Conservation (phyloP, 352 stramenopile genomes). For the Globisporangium heterothallicum region DNA sequence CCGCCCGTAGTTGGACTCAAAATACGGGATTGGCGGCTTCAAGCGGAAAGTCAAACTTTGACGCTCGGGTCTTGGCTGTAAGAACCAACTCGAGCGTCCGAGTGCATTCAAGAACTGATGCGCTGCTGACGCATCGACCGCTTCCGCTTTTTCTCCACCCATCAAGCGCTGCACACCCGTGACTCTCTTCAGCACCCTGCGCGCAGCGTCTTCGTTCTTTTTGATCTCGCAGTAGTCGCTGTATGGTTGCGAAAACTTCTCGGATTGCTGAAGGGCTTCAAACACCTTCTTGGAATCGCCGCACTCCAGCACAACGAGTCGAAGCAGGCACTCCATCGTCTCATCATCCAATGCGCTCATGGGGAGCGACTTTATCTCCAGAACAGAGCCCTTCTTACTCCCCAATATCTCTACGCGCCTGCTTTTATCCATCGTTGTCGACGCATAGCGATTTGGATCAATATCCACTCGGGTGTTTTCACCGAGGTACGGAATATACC, state of each 20-base stretch:
- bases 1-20: constrained; percentile 48
- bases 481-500: constrained; percentile 87
- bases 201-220: constrained; percentile 24
- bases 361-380: constrained; percentile 29
- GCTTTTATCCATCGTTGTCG: constrained; percentile 57
- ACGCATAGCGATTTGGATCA: constrained; percentile 52
- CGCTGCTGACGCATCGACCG: neutral
- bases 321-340: constrained; percentile 52
- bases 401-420: constrained; percentile 37
- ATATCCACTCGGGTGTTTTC: constrained; percentile 54
- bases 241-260: constrained; percentile 28
- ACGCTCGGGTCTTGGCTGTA: constrained; percentile 15
- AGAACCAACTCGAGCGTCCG: constrained; percentile 25
- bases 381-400: constrained; percentile 13
- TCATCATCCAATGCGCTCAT: constrained; percentile 47
- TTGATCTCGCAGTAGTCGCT: constrained; percentile 46
- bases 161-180: constrained; percentile 23
- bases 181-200: constrained; percentile 18
- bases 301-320: constrained; percentile 41
- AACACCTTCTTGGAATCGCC: constrained; percentile 43
- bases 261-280: constrained; percentile 24
- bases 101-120: constrained; percentile 10
- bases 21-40: constrained; percentile 39
- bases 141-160: neutral
- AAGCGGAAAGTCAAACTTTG: constrained; percentile 23